Conservation (phyloP, 2,329 filamentous ascomycete genomes). For the Acrodontium crateriforme region DNA sequence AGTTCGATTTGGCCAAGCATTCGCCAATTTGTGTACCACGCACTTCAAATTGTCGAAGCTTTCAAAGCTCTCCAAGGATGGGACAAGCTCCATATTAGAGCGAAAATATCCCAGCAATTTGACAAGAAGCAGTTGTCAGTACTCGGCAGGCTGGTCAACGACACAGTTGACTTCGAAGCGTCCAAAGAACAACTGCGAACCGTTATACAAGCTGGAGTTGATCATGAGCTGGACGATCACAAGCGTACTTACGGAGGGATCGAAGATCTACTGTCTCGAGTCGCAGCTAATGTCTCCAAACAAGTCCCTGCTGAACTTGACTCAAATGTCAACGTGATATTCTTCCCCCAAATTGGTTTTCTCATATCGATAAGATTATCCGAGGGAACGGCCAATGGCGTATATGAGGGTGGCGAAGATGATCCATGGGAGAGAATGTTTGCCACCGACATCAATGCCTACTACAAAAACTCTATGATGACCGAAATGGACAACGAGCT, state of each 20-base stretch:
- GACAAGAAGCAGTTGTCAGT: slow-evolving; percentile 45
- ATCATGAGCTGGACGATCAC: slow-evolving; percentile 60
- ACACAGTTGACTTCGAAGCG: slow-evolving; percentile 66
- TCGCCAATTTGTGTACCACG: slow-evolving; percentile 55
- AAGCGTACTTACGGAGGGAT: slow-evolving; percentile 69
- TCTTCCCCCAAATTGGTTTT: slow-evolving; percentile 85
- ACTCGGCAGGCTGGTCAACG: slow-evolving; percentile 57
- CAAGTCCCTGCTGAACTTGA: slow-evolving; percentile 47
- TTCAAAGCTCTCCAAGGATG: slow-evolving; percentile 44
- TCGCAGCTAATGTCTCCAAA: slow-evolving; percentile 49
- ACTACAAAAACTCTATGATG: slow-evolving; percentile 81
- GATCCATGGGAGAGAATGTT: slow-evolving; percentile 70
- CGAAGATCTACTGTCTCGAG: slow-evolving; percentile 54
- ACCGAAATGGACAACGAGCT: slow-evolving; percentile 64
- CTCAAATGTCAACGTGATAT: slow-evolving; percentile 59
- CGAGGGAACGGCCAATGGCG: slow-evolving; percentile 40
- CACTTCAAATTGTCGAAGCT: slow-evolving; percentile 54
- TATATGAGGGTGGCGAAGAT: slow-evolving; percentile 47
- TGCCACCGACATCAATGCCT: slow-evolving; percentile 50
- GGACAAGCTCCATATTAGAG: slow-evolving; percentile 38
- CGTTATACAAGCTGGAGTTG: slow-evolving; percentile 58
- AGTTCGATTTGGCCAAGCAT: slow-evolving; percentile 51
- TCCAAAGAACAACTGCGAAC: slow-evolving; percentile 59
- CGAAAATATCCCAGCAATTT: slow-evolving; percentile 47
- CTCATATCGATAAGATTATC: slow-evolving; percentile 60